Evolutionary conservation across 2,329 filamentous ascomycete species (phyloP), one percentile per base, ranked within the genome.

Genomic region (Epichloe gansuensis): DNA sequence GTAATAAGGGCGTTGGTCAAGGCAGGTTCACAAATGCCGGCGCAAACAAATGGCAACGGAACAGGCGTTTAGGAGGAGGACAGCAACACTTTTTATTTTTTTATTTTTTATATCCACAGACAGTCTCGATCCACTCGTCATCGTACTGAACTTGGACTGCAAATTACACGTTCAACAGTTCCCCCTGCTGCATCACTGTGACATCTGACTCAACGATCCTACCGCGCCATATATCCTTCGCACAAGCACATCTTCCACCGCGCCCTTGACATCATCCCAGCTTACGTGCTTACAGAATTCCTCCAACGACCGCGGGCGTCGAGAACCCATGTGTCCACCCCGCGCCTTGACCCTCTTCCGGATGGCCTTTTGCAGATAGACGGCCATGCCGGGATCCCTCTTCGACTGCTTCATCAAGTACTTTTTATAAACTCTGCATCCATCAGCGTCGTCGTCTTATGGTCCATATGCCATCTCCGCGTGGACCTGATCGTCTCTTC

Each of bases 381-480:
- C 60, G 12, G 66, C 67, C 56, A 71, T 59, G 39, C 49, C 48
- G 7, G 64, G 57, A 44, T 70, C 68, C 23, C 68, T 61, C 50
- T 65, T 65, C 1, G 62, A 63, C 52, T 71, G 68, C 51, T 69
- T 65, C 51, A 57, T 62, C 48, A 71, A 62, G 50, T 71, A 71
- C 23, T 58, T 61, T 55, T 54, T 28, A 60, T 58, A 48, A 70
- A 71, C 9, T 55, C 52, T 15, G 58, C 59, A 35, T 70, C 67
- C n/a, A 55, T 37, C 42, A 63, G 55, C 28, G 42, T 46, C 2
- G 66, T 69, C 5, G 57, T 62, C 51, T 70, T 70, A 59, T 67
- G 65, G 34, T 70, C 67, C 31, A 60, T 60, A 55, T 71, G 67
- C 68, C 68, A 71, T 41, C 68, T 65, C 43, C 66, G 63, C 11